A percentile compares a stretch with the other conserved stretches of the same genome.
phyloP scores from a whole-genome alignment of 2,329 filamentous ascomycete genomes.

The Colletotrichum australisinense region DNA sequence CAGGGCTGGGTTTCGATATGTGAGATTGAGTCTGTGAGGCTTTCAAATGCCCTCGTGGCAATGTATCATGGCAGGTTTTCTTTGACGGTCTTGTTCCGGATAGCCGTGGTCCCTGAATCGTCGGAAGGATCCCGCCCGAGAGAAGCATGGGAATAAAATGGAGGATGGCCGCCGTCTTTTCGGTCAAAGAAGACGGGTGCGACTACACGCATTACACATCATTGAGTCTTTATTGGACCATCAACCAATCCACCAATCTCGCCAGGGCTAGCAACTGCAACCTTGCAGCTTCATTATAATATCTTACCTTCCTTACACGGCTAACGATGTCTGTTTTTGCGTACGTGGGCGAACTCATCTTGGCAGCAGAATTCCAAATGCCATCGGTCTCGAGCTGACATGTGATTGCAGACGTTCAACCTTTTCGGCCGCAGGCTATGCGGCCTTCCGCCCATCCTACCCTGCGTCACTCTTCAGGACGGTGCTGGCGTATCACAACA shows the following conservation, averaged over 20 bases:
- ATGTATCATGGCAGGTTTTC: background rate
- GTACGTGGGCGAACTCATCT: slow-evolving; percentile 43
- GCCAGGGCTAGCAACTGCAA: background rate
- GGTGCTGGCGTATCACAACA: slow-evolving; percentile 65
- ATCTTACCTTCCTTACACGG: background rate
- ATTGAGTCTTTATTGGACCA: slow-evolving; percentile 1
- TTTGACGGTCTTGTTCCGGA: background rate
- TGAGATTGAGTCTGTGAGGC: background rate
- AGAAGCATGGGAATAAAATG: slow-evolving; percentile 1
- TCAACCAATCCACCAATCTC: background rate
- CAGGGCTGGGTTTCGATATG: background rate
- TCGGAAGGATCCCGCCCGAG: background rate
- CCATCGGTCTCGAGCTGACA: background rate
- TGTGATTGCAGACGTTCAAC: slow-evolving; percentile 58
- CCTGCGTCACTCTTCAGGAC: slow-evolving; percentile 64
- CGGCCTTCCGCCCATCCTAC: slow-evolving; percentile 70
- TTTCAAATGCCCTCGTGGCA: background rate
- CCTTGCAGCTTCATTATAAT: background rate
- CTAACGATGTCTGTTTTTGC: slow-evolving; percentile 61
- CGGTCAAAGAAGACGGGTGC: background rate
- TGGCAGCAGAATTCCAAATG: background rate
- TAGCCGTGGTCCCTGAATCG: background rate
- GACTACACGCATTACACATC: slow-evolving; percentile 3
- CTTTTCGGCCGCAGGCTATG: slow-evolving; percentile 69
- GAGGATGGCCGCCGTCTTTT: background rate